Evolutionary conservation across 139 green algal genomes (phyloP).

Genomic region (Protoeuglena noctilucae): DNA sequence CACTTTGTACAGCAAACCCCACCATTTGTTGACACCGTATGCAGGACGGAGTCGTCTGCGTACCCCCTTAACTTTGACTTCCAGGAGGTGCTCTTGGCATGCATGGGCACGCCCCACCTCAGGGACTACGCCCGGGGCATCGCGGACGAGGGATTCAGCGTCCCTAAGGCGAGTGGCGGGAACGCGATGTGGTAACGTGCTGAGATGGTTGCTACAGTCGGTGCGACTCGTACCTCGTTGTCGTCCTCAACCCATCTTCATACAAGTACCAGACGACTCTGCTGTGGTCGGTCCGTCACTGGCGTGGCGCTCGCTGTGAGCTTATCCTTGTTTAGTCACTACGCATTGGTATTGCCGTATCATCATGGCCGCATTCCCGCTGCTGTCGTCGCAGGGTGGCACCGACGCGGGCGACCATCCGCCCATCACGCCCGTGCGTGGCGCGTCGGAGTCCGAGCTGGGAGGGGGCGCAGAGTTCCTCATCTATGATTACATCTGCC

Average conservation of each 20-base stretch:
- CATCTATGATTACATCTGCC: slow-evolving; percentile 67
- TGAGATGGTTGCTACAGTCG: too few relatives aligned
- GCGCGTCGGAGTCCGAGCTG: slow-evolving; percentile 46
- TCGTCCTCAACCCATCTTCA: too few relatives aligned
- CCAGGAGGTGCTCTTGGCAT: slow-evolving; percentile 27
- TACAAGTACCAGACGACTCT: too few relatives aligned
- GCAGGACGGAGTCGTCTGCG: slow-evolving; percentile 63
- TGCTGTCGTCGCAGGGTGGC: slow-evolving; percentile 39
- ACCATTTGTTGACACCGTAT: too few relatives aligned
- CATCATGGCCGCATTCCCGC: too few relatives aligned
- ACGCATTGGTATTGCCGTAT: too few relatives aligned
- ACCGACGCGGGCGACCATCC: slow-evolving; percentile 71
- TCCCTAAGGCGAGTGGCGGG: slow-evolving; percentile 30
- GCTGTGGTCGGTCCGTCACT: too few relatives aligned
- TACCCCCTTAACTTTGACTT: slow-evolving; percentile 79
- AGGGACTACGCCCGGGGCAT: slow-evolving; percentile 43
- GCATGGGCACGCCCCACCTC: slow-evolving; percentile 50
- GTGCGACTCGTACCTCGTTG: too few relatives aligned
- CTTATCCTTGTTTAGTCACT: too few relatives aligned
- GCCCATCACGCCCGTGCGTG: slow-evolving; percentile 68
- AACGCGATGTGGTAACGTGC: slow-evolving; percentile 4
- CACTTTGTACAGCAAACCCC: too few relatives aligned
- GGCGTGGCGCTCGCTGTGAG: too few relatives aligned
- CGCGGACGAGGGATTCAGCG: slow-evolving; percentile 2
- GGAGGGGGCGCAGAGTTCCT: slow-evolving; percentile 65